Conservation (phyloP, 2,329 filamentous ascomycete genomes). For the Pseudocercospora cruenta region DNA sequence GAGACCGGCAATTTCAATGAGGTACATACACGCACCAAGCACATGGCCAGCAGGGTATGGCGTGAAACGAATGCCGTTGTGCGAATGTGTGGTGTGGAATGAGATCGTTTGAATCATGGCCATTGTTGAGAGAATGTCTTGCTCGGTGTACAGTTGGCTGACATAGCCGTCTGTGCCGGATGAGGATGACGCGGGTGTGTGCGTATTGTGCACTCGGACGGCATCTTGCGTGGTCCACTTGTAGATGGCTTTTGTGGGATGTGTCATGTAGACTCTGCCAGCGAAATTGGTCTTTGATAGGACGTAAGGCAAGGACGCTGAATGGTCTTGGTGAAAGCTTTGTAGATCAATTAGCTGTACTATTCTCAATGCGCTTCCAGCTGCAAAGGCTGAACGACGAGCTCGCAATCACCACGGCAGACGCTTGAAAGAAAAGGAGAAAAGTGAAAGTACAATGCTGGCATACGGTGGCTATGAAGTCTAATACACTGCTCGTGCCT, state of each 20-base stretch:
- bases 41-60: constrained; percentile 97
- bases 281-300: constrained; percentile 97
- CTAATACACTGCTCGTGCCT: constrained; percentile 20
- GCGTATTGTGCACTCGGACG: constrained; percentile 72
- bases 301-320: constrained; percentile 97
- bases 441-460: constrained; percentile 24
- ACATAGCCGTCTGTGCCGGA: constrained; percentile 49
- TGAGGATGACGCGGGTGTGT: constrained; percentile 31
- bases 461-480: constrained; percentile 42
- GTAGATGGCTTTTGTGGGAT: constrained; percentile 98
- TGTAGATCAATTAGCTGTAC: not conserved
- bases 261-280: constrained; percentile 97
- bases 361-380: not conserved
- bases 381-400: not conserved
- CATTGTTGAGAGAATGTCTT: constrained; percentile 91
- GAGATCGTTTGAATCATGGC: constrained; percentile 96
- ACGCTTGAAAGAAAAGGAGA: constrained; percentile 19
- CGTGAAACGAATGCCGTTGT: constrained; percentile 94
- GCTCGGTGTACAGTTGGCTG: constrained; percentile 83
- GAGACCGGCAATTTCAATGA: constrained; percentile 93
- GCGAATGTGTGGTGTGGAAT: constrained; percentile 96
- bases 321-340: constrained; percentile 98
- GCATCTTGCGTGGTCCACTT: constrained; percentile 99
- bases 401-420: constrained; percentile 23
- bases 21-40: constrained; percentile 96